Evolutionary conservation across 371 early-diverging fungal genomes (phyloP).

Genomic region (Rhizopus sp.): DNA sequence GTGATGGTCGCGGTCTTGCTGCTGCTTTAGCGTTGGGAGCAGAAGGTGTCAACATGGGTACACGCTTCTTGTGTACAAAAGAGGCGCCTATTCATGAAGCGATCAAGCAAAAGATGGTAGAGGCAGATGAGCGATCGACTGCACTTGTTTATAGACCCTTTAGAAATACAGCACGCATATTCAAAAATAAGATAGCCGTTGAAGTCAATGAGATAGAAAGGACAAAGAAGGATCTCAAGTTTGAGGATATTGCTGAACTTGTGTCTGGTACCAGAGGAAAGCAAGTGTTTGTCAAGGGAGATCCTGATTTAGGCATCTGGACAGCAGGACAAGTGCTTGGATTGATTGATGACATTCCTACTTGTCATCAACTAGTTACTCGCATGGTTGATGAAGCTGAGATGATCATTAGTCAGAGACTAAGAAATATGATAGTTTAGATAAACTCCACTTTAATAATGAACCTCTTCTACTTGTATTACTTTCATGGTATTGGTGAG

Average conservation of each 20-base stretch:
- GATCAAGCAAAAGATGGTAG: conserved; percentile 72
- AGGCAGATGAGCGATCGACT: conserved; percentile 65
- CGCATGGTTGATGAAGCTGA: conserved; percentile 60
- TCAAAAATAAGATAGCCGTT: conserved; percentile 66
- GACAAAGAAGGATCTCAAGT: conserved; percentile 52
- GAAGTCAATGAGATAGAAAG: conserved; percentile 69
- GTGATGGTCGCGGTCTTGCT: conserved; percentile 66
- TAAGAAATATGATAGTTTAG: conserved; percentile 9
- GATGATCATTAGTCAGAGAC: conserved; percentile 34
- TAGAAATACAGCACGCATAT: conserved; percentile 75
- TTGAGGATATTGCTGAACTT: conserved; percentile 64
- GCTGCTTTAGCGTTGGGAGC: conserved; percentile 75
- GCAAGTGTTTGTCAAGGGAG: conserved; percentile 65
- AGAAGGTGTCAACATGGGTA: conserved; percentile 77
- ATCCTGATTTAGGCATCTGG: conserved; percentile 65
- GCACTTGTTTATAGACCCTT: conserved; percentile 71
- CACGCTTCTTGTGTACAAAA: conserved; percentile 79
- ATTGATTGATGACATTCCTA: conserved; percentile 73
- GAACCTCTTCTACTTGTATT: too few relatives aligned
- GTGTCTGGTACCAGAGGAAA: conserved; percentile 73
- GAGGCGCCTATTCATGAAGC: conserved; percentile 70
- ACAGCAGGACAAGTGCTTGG: conserved; percentile 74
- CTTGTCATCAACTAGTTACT: conserved; percentile 59
- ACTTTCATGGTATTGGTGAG: too few relatives aligned
- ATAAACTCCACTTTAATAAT: too few relatives aligned